Conservation (phyloP, 2,329 filamentous ascomycete species). For the Phyllosticta citrichinensis region DNA sequence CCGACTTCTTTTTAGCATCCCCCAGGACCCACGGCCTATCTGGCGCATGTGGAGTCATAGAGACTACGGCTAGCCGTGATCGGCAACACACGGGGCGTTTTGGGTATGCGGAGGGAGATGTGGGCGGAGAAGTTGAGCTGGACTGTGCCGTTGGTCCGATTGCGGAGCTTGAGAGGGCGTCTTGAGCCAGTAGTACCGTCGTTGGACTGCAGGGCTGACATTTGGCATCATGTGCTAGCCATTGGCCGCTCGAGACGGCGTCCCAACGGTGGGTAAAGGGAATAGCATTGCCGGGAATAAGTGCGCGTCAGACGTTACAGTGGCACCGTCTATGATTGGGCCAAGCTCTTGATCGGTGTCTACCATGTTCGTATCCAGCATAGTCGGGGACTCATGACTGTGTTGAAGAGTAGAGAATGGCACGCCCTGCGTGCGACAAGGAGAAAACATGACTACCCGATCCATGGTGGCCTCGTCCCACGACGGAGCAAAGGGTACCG, state of each 20-base stretch:
- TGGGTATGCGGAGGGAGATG: background rate
- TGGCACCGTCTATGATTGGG: background rate
- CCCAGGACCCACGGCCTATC: background rate
- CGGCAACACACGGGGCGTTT: background rate
- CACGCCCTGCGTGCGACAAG: background rate
- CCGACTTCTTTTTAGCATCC: background rate
- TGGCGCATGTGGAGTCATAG: background rate
- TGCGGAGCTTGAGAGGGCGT: background rate
- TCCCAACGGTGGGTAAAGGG: background rate
- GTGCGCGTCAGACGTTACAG: background rate
- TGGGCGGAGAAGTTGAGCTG: background rate
- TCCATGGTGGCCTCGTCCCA: background rate
- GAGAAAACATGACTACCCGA: background rate
- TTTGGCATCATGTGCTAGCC: background rate
- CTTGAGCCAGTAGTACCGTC: background rate
- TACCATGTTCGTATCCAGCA: background rate
- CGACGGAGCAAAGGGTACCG: no score
- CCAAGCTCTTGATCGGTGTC: background rate
- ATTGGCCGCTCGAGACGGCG: background rate
- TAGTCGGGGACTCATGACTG: background rate
- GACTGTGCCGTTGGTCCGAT: background rate
- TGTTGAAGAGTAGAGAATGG: background rate
- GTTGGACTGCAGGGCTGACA: background rate
- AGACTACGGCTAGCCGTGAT: background rate
- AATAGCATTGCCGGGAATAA: background rate